Evolutionary conservation across 768 basidiomycete species (phyloP).

Genomic region (Xanthoconium stramineum): DNA sequence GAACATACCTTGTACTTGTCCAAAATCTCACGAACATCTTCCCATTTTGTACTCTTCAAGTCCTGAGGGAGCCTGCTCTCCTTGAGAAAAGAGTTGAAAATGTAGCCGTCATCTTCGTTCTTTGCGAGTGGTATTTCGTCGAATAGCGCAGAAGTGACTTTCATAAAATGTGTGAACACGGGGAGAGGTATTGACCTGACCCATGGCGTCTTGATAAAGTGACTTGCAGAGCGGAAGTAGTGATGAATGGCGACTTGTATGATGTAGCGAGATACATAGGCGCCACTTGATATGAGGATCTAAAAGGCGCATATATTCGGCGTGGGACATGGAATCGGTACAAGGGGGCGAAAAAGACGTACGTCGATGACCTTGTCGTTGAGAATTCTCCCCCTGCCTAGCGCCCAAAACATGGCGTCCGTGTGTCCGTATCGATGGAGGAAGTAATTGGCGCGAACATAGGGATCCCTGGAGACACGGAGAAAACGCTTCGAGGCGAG

Average conservation of each 20-base stretch:
- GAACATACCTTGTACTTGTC: conserved; percentile 61
- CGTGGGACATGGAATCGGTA: conserved; percentile 15
- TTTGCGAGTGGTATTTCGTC: conserved; percentile 68
- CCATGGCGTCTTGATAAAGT: conserved; percentile 76
- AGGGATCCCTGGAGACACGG: conserved; percentile 66
- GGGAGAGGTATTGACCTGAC: conserved; percentile 60
- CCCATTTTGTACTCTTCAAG: conserved; percentile 58
- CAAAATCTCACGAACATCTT: conserved; percentile 61
- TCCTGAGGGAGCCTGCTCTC: conserved; percentile 65
- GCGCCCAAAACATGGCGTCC: conserved; percentile 72
- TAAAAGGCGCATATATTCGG: conserved; percentile 35
- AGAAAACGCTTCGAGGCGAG: conserved; percentile 57
- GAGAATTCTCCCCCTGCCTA: conserved; percentile 66
- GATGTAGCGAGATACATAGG: conserved; percentile 76
- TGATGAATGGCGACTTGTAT: conserved; percentile 77
- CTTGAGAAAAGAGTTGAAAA: conserved; percentile 64
- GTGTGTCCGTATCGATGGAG: conserved; percentile 66
- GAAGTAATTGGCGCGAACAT: conserved; percentile 76
- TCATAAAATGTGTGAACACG: conserved; percentile 64
- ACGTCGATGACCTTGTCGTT: conserved; percentile 69
- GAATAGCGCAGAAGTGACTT: conserved; percentile 53
- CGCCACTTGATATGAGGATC: conserved; percentile 74
- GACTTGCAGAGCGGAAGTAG: conserved; percentile 67
- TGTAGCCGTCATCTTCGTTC: conserved; percentile 71
- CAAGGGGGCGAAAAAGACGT: conserved; percentile 29